A percentile compares a stretch with the other conserved stretches of the same genome.
Evolutionary conservation across 139 green algal genomes (phyloP).

Genomic region (Chlorella vulgaris): DNA sequence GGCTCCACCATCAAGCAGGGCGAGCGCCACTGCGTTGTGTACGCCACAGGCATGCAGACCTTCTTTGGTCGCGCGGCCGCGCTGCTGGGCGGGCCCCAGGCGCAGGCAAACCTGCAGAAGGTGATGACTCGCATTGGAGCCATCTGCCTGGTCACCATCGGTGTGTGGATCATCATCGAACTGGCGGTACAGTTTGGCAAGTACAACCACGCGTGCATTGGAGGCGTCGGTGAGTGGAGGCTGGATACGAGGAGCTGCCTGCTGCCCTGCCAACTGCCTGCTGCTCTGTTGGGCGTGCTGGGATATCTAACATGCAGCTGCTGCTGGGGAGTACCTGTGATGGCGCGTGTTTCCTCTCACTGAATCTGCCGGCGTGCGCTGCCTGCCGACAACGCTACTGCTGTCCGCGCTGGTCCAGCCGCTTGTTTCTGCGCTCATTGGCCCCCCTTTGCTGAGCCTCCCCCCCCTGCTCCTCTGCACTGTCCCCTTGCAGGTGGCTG

Average conservation of each 20-base stretch:
- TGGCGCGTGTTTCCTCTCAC: no score
- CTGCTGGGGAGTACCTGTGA: no score
- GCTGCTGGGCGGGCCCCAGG: slow-evolving; percentile 73
- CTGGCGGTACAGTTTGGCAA: slow-evolving; percentile 76
- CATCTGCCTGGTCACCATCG: slow-evolving; percentile 75
- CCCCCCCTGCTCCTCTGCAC: background rate
- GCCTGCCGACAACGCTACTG: no score
- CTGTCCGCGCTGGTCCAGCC: no score
- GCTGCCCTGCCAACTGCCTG: no score
- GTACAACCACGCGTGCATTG: slow-evolving; percentile 68
- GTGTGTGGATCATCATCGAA: slow-evolving; percentile 77
- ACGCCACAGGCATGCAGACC: slow-evolving; percentile 71
- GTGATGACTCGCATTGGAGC: slow-evolving; percentile 88
- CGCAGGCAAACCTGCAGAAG: slow-evolving; percentile 79
- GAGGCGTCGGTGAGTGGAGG: slow-evolving; percentile 65
- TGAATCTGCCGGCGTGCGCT: no score
- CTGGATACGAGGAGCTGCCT: no score
- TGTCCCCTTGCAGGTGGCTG: slow-evolving; percentile 61
- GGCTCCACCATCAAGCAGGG: slow-evolving; percentile 87
- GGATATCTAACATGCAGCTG: no score
- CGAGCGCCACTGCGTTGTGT: slow-evolving; percentile 82
- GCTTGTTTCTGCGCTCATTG: no score
- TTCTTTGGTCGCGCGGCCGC: slow-evolving; percentile 91
- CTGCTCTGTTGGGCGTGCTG: background rate
- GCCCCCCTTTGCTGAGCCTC: background rate